These are phyloP conservation scores for Kluyveromyces marxianus DNA, from an alignment of 1,139 yeast genomes.

Conservation along the genomic window DNA sequence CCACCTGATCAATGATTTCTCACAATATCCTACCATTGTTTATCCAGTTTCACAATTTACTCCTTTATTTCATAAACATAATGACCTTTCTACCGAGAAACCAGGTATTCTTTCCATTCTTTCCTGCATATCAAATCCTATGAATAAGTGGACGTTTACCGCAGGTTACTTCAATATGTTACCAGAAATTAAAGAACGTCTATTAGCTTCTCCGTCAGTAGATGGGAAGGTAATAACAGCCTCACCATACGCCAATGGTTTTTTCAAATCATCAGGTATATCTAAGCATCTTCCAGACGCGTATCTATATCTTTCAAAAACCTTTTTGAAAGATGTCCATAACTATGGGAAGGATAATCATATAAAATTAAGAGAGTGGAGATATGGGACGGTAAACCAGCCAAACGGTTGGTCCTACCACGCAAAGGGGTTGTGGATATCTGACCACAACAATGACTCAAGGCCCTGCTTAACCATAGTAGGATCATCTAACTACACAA, in stretches of 20 bases:
- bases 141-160: constrained; percentile 76
- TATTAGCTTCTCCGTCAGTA: constrained; percentile 50
- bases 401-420: constrained; percentile 94
- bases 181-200: constrained; percentile 58
- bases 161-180: constrained; percentile 96
- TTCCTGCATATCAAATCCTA: constrained; percentile 48
- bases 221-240: constrained; percentile 78
- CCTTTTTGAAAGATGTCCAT: constrained; percentile 53
- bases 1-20: constrained; percentile 6
- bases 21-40: constrained; percentile 54
- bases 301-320: constrained; percentile 66
- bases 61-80: constrained; percentile 50
- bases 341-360: constrained; percentile 38
- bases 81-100: constrained; percentile 72
- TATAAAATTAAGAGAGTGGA: constrained; percentile 74
- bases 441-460: constrained; percentile 44
- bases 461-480: constrained; percentile 70
- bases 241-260: constrained; percentile 88
- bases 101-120: constrained; percentile 57
- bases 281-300: constrained; percentile 84
- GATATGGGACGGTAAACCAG: constrained; percentile 72
- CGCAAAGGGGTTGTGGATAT: constrained; percentile 94
- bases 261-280: constrained; percentile 76
- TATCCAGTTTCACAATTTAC: constrained; percentile 91
- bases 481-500: constrained; percentile 91